Evolutionary conservation across 345 rosid species (phyloP).

Genomic region (Geranium rotundifolium): DNA sequence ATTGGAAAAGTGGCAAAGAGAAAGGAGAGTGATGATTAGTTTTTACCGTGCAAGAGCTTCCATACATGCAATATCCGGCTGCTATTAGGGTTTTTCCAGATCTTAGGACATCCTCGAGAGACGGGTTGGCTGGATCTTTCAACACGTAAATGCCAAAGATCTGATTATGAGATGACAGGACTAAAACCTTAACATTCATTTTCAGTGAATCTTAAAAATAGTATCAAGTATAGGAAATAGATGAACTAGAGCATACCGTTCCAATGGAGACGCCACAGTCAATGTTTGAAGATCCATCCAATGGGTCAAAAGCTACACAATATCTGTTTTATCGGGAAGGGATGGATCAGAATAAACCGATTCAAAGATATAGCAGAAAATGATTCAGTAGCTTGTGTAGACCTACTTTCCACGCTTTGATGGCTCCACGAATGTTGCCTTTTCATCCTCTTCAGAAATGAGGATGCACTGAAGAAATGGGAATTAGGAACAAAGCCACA

Average conservation of each 20-base stretch:
- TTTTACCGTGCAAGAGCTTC: conserved; percentile 97
- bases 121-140: conserved; percentile 57
- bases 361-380: neutral
- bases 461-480: conserved; percentile 64
- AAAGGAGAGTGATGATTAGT: neutral
- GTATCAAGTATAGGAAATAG: neutral
- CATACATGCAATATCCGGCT: conserved; percentile 99
- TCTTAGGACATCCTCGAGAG: conserved; percentile 70
- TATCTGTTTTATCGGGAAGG: conserved; percentile 32
- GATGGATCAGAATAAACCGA: neutral
- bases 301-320: conserved; percentile 90
- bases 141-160: conserved; percentile 86
- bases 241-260: conserved; percentile 36
- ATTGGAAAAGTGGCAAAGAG: too few relatives aligned
- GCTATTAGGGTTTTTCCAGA: conserved; percentile 88
- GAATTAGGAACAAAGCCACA: conserved; percentile 7
- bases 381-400: neutral
- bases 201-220: neutral
- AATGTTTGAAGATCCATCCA: conserved; percentile 97
- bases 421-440: conserved; percentile 73
- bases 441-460: conserved; percentile 96
- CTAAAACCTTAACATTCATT: neutral
- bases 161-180: conserved; percentile 27
- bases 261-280: conserved; percentile 98
- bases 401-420: conserved; percentile 70